A percentile compares a stretch with the other conserved stretches of the same genome.
Conservation (phyloP, 495 filamentous ascomycete species). For the Glarea lozoyensis region DNA sequence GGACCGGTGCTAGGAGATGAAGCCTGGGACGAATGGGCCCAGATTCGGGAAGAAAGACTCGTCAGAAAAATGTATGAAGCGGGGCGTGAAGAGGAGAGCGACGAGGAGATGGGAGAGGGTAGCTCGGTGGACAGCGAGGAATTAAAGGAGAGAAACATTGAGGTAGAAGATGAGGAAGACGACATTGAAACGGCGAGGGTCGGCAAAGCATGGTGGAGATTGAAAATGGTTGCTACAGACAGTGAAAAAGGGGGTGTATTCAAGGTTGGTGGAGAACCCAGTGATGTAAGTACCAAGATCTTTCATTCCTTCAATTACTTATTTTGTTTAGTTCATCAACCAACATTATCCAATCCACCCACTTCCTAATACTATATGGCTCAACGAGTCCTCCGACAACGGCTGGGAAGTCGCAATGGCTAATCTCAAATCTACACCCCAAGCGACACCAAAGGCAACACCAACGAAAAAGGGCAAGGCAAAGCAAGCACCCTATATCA, state of each 20-base stretch:
- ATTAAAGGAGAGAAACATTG: neutral
- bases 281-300: neutral
- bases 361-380: neutral
- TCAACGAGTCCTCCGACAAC: neutral
- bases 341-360: neutral
- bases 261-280: neutral
- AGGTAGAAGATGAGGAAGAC: neutral
- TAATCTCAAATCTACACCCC: neutral
- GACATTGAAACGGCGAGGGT: no score
- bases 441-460: neutral
- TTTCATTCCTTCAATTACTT: neutral
- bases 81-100: neutral
- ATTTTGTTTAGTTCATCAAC: slow-evolving; percentile 1
- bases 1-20: neutral
- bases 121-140: neutral
- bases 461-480: neutral
- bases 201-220: neutral
- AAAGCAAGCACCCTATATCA: neutral
- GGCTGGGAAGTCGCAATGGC: slow-evolving; percentile 1
- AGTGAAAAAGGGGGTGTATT: neutral
- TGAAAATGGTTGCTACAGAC: neutral
- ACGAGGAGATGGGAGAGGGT: neutral
- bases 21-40: neutral
- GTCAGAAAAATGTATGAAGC: neutral
- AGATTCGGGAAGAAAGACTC: slow-evolving; percentile 1